These are phyloP conservation scores for Domatiomyces globalis DNA, from an alignment of 2,329 filamentous ascomycete species.

Conservation along the genomic window DNA sequence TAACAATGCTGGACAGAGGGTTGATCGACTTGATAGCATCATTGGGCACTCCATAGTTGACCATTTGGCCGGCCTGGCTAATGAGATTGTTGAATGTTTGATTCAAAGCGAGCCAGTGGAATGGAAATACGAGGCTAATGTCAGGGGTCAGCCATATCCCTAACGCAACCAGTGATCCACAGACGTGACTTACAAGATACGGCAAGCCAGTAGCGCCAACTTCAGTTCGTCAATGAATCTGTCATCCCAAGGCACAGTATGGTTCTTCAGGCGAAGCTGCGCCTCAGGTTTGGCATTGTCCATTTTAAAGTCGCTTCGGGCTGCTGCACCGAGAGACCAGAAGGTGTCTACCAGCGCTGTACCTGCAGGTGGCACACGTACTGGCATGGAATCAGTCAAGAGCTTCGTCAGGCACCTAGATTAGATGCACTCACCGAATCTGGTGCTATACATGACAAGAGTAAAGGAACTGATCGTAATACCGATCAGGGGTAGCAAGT, in stretches of 20 bases:
- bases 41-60: conserved; percentile 58
- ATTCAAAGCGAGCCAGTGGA: conserved; percentile 38
- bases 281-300: neutral
- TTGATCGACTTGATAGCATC: conserved; percentile 65
- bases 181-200: conserved; percentile 50
- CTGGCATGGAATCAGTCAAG: neutral
- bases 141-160: neutral
- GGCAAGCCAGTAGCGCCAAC: conserved; percentile 51
- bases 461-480: neutral
- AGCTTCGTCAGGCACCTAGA: neutral
- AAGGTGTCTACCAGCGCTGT: neutral
- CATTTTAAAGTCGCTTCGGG: neutral
- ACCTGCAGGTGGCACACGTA: neutral
- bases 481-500: conserved; percentile 29
- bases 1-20: conserved; percentile 59
- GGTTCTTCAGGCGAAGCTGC: conserved; percentile 4
- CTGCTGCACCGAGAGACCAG: neutral
- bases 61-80: conserved; percentile 38
- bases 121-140: conserved; percentile 34
- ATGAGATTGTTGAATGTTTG: conserved; percentile 18
- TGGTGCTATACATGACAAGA: neutral
- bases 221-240: conserved; percentile 59
- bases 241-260: conserved; percentile 47
- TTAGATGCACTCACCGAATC: neutral
- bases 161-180: conserved; percentile 29